Percentiles rank a stretch among this genome's conserved stretches.
Evolutionary conservation across 192 early-diverging fungal species (phyloP).

Genomic region (Coemansia sp.): DNA sequence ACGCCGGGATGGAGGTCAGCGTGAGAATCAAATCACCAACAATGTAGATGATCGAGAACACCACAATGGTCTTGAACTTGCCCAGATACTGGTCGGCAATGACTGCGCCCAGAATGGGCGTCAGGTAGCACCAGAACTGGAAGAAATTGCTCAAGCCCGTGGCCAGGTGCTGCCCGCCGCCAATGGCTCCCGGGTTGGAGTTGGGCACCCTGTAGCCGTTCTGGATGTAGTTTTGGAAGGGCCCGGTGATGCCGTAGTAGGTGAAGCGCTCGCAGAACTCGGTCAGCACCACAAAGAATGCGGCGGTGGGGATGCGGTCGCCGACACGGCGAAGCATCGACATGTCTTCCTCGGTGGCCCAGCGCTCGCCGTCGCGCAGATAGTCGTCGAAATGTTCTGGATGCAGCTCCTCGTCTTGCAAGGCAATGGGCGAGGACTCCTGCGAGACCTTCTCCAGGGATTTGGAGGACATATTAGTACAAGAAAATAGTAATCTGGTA

Average conservation of each 20-base stretch:
- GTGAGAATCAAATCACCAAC: slow-evolving; percentile 63
- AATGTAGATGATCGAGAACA: slow-evolving; percentile 66
- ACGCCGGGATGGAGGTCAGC: slow-evolving; percentile 58
- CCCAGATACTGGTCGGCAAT: slow-evolving; percentile 72
- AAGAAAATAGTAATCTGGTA: slow-evolving; percentile 2
- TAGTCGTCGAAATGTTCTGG: slow-evolving; percentile 37
- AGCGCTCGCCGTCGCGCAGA: slow-evolving; percentile 44
- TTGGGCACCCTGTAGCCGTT: slow-evolving; percentile 48
- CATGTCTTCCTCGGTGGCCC: slow-evolving; percentile 63
- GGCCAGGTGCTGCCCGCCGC: slow-evolving; percentile 56
- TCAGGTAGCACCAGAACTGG: slow-evolving; percentile 65
- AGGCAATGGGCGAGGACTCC: neutral
- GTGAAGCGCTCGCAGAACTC: slow-evolving; percentile 65
- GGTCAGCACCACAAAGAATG: slow-evolving; percentile 59
- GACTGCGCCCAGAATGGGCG: slow-evolving; percentile 61
- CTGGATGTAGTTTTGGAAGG: slow-evolving; percentile 65
- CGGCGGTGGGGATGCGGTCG: slow-evolving; percentile 58
- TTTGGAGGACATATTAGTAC: slow-evolving; percentile 20
- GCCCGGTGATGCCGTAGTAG: slow-evolving; percentile 60
- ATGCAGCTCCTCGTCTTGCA: slow-evolving; percentile 25
- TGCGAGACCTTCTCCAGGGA: slow-evolving; percentile 14
- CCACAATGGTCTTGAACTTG: slow-evolving; percentile 69
- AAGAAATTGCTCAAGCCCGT: slow-evolving; percentile 62
- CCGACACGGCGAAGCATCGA: slow-evolving; percentile 55
- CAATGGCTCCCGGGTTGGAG: slow-evolving; percentile 53